Evolutionary conservation across 306 rosid species (phyloP).

Genomic region (Morella rubra): DNA sequence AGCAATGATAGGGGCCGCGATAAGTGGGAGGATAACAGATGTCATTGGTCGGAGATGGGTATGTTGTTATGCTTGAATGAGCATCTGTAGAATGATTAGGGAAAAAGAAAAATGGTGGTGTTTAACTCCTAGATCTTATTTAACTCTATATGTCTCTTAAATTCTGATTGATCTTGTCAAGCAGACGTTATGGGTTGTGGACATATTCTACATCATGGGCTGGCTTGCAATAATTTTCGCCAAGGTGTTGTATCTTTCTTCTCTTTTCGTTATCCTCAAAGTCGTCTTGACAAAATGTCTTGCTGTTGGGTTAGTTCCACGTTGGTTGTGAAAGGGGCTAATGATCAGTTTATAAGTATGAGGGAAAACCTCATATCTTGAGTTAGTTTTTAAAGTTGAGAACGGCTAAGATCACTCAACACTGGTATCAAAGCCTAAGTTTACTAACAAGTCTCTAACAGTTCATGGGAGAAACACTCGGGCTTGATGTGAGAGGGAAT

Average conservation of each 20-base stretch:
- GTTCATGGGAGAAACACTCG: too few species aligned
- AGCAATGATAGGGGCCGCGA: conserved; percentile 78
- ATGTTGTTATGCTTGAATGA: not conserved
- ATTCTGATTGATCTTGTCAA: not conserved
- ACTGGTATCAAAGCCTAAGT: too few species aligned
- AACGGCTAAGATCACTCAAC: too few species aligned
- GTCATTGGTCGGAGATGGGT: conserved; percentile 38
- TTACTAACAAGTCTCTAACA: too few species aligned
- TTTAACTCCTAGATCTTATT: too few species aligned
- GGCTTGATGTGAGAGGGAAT: too few species aligned
- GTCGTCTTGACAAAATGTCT: not conserved
- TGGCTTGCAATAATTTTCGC: conserved; percentile 42
- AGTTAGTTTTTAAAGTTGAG: too few species aligned
- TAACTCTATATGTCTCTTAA: not conserved
- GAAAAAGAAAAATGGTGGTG: not conserved
- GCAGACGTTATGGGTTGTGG: conserved; percentile 39
- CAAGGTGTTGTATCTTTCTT: conserved; percentile 13
- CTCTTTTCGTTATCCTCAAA: not conserved
- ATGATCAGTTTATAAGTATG: too few species aligned
- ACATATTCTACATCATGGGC: conserved; percentile 29
- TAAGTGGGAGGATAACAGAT: conserved; percentile 72
- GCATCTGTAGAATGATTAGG: not conserved
- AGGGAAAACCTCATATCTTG: too few species aligned
- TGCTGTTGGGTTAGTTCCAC: too few species aligned
- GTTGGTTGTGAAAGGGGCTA: too few species aligned